Percentiles rank a stretch among this genome's conserved stretches.
Conservation (phyloP, 331 rosid species). For the Quercus tomentella region DNA sequence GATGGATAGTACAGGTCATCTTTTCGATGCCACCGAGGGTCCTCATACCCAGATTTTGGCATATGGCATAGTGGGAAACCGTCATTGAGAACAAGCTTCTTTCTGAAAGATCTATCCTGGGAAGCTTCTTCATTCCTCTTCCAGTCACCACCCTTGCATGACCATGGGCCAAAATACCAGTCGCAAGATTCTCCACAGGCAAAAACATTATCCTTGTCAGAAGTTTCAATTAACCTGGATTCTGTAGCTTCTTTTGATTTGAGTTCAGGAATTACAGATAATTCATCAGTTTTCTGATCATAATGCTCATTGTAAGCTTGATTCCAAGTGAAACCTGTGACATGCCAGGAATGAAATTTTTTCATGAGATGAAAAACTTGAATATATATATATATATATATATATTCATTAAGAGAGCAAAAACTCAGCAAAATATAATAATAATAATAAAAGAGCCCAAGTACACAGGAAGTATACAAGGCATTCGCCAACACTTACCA, state of each 20-base stretch:
- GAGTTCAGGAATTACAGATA: slow-evolving; percentile 35
- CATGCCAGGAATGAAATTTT: slow-evolving; percentile 6
- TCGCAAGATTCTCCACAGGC: slow-evolving; percentile 47
- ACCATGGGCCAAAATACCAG: slow-evolving; percentile 82
- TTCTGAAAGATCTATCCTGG: slow-evolving; percentile 67
- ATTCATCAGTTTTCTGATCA: slow-evolving; percentile 45
- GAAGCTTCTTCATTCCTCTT: slow-evolving; percentile 78
- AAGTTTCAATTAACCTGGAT: slow-evolving; percentile 31
- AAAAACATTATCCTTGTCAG: slow-evolving; percentile 53
- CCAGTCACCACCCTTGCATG: slow-evolving; percentile 99
- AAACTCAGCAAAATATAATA: too few species aligned
- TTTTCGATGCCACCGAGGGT: slow-evolving; percentile 90
- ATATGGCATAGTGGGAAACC: slow-evolving; percentile 79
- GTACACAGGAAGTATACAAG: too few species aligned
- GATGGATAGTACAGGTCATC: slow-evolving; percentile 90
- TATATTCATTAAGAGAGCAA: too few species aligned
- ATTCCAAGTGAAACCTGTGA: slow-evolving; percentile 58
- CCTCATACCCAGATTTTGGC: slow-evolving; percentile 88
- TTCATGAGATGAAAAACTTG: slow-evolving; percentile 16
- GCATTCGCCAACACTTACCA: too few species aligned
- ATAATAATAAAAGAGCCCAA: too few species aligned
- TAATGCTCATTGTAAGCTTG: slow-evolving; percentile 29
- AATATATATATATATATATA: background rate
- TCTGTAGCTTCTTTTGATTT: slow-evolving; percentile 32
- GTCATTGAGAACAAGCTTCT: slow-evolving; percentile 80